Conservation (phyloP, 2,329 filamentous ascomycete genomes). For the Neofusicoccum sp. region DNA sequence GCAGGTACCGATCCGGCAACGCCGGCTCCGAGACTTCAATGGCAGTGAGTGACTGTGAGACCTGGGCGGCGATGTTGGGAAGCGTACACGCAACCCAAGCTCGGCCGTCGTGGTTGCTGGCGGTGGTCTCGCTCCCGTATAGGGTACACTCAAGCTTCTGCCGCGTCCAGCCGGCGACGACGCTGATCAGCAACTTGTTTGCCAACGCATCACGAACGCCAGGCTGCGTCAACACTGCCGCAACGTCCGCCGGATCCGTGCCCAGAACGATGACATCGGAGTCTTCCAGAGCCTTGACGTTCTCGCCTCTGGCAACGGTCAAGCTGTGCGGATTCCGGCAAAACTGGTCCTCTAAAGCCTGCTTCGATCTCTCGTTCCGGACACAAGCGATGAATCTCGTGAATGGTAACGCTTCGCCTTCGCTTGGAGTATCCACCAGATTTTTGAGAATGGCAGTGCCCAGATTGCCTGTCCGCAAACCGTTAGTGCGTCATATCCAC, state of each 20-base stretch:
- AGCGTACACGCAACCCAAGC: slow-evolving; percentile 42
- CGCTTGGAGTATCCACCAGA: slow-evolving; percentile 26
- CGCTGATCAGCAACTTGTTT: slow-evolving; percentile 51
- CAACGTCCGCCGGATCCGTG: slow-evolving; percentile 48
- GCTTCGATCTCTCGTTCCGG: slow-evolving; percentile 37
- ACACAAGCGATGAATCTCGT: slow-evolving; percentile 44
- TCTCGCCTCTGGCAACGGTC: slow-evolving; percentile 36
- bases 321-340: slow-evolving; percentile 30
- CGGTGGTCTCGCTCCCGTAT: slow-evolving; percentile 26
- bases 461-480: slow-evolving; percentile 35
- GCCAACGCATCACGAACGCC: slow-evolving; percentile 41
- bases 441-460: slow-evolving; percentile 39
- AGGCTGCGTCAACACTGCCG: slow-evolving; percentile 36
- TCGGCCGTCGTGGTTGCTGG: slow-evolving; percentile 19
- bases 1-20: slow-evolving; percentile 22
- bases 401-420: slow-evolving; percentile 24
- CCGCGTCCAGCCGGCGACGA: slow-evolving; percentile 51
- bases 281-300: slow-evolving; percentile 33
- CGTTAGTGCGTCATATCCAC: background rate
- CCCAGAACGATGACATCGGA: slow-evolving; percentile 48
- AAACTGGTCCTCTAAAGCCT: slow-evolving; percentile 35
- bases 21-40: slow-evolving; percentile 27
- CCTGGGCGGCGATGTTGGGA: slow-evolving; percentile 46
- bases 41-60: slow-evolving; percentile 43
- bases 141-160: slow-evolving; percentile 40